Percentiles rank a stretch among this genome's conserved stretches.
phyloP scores from a whole-genome alignment of 2,329 filamentous ascomycete species.

The Dactylellina parvicollis region DNA sequence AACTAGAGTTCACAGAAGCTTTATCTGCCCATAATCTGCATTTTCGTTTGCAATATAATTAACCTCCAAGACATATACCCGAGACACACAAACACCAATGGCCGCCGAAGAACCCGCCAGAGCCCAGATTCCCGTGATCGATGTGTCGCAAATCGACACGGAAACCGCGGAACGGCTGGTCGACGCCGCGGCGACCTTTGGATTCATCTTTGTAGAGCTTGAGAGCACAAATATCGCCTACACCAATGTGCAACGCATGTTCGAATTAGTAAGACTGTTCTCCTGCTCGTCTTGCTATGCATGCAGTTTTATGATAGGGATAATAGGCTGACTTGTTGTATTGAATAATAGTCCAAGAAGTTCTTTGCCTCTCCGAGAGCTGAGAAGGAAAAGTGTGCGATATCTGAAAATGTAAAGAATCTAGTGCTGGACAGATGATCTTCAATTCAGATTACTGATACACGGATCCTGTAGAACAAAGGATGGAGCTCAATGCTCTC shows the following conservation, averaged over 20 bases:
- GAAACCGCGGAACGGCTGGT: slow-evolving; percentile 76
- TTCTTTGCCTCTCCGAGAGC: slow-evolving; percentile 77
- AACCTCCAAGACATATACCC: no score
- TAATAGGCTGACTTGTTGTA: no score
- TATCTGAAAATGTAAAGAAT: slow-evolving; percentile 69
- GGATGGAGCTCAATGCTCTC: slow-evolving; percentile 90
- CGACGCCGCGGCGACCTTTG: slow-evolving; percentile 80
- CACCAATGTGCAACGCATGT: slow-evolving; percentile 74
- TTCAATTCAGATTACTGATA: neutral
- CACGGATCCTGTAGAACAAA: slow-evolving; percentile 70
- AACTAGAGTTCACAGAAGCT: no score
- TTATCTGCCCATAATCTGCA: no score
- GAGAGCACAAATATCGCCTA: slow-evolving; percentile 74
- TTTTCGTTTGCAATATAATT: no score
- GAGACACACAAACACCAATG: slow-evolving; percentile 7
- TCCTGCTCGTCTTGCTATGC: no score
- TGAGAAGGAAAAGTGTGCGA: slow-evolving; percentile 79
- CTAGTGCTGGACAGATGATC: slow-evolving; percentile 39
- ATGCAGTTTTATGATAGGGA: no score
- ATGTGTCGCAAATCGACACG: slow-evolving; percentile 72
- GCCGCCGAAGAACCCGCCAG: slow-evolving; percentile 23
- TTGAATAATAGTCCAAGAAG: slow-evolving; percentile 70
- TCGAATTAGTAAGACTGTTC: slow-evolving; percentile 79
- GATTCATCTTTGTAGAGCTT: slow-evolving; percentile 89
- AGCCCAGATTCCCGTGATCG: slow-evolving; percentile 77